Conservation (phyloP, 1,139 yeast species). For the Lodderomyces metapsilosis region DNA sequence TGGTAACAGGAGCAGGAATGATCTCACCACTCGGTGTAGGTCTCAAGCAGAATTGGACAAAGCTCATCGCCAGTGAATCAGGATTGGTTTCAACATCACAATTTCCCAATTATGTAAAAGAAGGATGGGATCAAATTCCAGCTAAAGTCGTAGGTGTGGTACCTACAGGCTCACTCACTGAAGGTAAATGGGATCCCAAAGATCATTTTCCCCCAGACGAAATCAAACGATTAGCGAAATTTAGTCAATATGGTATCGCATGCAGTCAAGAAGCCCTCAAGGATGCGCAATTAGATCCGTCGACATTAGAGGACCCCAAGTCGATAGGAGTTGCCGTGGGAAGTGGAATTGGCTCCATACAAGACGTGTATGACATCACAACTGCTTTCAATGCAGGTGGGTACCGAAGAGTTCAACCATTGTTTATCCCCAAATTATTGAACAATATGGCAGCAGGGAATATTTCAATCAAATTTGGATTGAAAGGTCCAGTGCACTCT, state of each 20-base stretch:
- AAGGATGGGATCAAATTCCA: slow-evolving; percentile 59
- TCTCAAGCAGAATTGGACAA: slow-evolving; percentile 50
- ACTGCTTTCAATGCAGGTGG: slow-evolving; percentile 51
- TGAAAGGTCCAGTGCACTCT: slow-evolving; percentile 84
- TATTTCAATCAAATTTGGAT: slow-evolving; percentile 71
- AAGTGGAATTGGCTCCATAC: slow-evolving; percentile 88
- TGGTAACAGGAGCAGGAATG: slow-evolving; percentile 87
- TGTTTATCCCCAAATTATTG: slow-evolving; percentile 79
- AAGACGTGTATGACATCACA: slow-evolving; percentile 66
- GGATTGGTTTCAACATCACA: slow-evolving; percentile 56
- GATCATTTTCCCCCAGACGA: slow-evolving; percentile 48
- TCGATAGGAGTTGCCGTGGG: slow-evolving; percentile 79
- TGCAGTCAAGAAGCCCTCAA: slow-evolving; percentile 75
- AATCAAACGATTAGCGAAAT: slow-evolving; percentile 62
- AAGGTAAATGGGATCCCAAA: slow-evolving; percentile 51
- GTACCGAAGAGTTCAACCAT: slow-evolving; percentile 74
- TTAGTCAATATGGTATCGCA: slow-evolving; percentile 76
- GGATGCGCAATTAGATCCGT: slow-evolving; percentile 36
- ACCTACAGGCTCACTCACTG: slow-evolving; percentile 51
- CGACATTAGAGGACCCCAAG: slow-evolving; percentile 11
- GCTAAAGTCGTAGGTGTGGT: slow-evolving; percentile 74
- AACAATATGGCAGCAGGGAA: slow-evolving; percentile 96
- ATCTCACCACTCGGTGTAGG: slow-evolving; percentile 87
- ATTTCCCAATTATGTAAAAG: slow-evolving; percentile 46
- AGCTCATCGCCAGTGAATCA: slow-evolving; percentile 47